Base-by-base conservation (phyloP, 768 basidiomycete species). In the Wakefieldia striispora region DNA sequence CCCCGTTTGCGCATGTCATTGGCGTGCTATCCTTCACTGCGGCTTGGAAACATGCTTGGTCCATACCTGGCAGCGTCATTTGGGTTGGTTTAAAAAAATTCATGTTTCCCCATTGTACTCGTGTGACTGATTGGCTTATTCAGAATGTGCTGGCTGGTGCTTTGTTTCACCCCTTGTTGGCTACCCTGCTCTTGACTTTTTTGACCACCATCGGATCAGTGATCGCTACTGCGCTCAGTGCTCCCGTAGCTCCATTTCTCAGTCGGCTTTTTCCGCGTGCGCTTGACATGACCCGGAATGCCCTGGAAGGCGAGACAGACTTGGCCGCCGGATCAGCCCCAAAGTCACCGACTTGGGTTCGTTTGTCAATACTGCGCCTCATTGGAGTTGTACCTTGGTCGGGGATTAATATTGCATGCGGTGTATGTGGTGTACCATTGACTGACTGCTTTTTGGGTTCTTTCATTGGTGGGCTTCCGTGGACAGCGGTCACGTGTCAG, bases 1-100 rank as follows among this genome's bases (percentile, higher is more conserved):
- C 70, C 3, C 79, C 86, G 17, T 73, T 82, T 45, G 77, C 78
- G 8, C 95, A 95, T 69, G 89, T 95, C 45, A 66, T 95, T 37
- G 82, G 77, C 21, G 91, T 94, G 43, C 77, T 97, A 59, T 83
- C 87, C 34, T 76, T 94, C 13, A 85, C 88, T 16, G 90, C 91
- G 4, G 73, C 92, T 24, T 97, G 93, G 92, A 97, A 94, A 70
- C 95, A 97, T 66, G 92, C 94, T 4, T 97, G 94, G 95, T 94
- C 91, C 51, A 81, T 97, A 50, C 95, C 95, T 9, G 95, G 95
- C 7, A 93, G 91, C 57, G 92, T 95, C 41, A 77, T 95, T 42
- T 86, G 94, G 86, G 90, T 90, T 54, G 49, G 84, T 74, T 53
- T 38, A 21, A 16, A 37, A n/a, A 42, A 16, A 14, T 23, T 1